phyloP scores from a whole-genome alignment of 2,329 filamentous ascomycete species.

The Penicillium freii region DNA sequence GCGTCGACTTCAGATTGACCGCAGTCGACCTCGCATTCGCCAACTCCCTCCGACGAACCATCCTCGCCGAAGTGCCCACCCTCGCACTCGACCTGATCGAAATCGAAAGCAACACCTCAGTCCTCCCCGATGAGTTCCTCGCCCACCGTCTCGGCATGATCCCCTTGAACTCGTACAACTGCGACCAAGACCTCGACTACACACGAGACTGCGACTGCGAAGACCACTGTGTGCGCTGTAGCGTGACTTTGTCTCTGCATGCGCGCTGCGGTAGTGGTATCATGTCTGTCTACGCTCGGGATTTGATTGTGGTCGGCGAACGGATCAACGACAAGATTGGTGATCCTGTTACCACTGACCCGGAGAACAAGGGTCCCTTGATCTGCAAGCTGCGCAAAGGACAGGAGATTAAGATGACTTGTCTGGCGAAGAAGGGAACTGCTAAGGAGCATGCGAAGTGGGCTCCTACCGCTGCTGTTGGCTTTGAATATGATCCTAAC shows the following conservation, averaged over 20 bases:
- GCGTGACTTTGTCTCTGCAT: conserved; percentile 78
- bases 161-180: conserved; percentile 79
- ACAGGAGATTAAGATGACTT: conserved; percentile 86
- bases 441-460: conserved; percentile 99
- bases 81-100: conserved; percentile 94
- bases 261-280: conserved; percentile 82
- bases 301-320: conserved; percentile 70
- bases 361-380: conserved; percentile 75
- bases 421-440: conserved; percentile 96
- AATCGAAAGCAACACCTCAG: conserved; percentile 89
- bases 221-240: conserved; percentile 88
- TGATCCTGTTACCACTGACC: conserved; percentile 77
- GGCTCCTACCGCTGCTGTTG: conserved; percentile 87
- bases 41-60: conserved; percentile 85
- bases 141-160: conserved; percentile 88
- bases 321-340: conserved; percentile 74
- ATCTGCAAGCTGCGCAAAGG: conserved; percentile 87
- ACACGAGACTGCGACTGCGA: conserved; percentile 96
- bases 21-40: conserved; percentile 88
- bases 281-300: conserved; percentile 91
- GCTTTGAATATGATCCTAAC: conserved; percentile 97
- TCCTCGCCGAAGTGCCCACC: conserved; percentile 91
- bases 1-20: conserved; percentile 87
- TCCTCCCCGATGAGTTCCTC: conserved; percentile 93
- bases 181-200: conserved; percentile 76